Percentiles rank a stretch among this genome's conserved stretches.
Conservation (phyloP, 306 rosid species). For the Fagus crenata region DNA sequence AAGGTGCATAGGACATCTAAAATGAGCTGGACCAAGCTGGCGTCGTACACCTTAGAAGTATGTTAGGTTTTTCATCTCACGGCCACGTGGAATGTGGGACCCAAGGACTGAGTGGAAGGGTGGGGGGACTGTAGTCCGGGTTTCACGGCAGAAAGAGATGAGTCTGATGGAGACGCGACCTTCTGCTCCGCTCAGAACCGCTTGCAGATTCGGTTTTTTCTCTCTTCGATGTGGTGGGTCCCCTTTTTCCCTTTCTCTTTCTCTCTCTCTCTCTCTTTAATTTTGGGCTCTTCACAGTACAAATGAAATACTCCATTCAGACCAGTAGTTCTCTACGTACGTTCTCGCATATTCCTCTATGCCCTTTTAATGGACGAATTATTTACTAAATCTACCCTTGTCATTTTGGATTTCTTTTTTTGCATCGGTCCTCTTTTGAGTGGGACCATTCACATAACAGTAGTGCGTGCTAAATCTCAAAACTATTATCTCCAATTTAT, state of each 20-base stretch:
- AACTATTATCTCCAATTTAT: too few species aligned
- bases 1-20: background rate
- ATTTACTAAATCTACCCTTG: background rate
- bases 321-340: background rate
- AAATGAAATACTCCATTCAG: background rate
- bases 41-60: background rate
- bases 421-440: too few species aligned
- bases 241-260: background rate
- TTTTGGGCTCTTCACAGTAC: background rate
- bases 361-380: background rate
- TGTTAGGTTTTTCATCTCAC: background rate
- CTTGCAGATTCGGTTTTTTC: constrained; percentile 17
- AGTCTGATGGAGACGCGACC: constrained; percentile 43
- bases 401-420: background rate
- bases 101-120: background rate
- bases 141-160: constrained; percentile 54
- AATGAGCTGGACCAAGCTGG: background rate
- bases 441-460: too few species aligned
- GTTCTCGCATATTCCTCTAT: background rate
- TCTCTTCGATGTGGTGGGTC: background rate
- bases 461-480: too few species aligned
- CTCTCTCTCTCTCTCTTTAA: background rate
- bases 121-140: constrained; percentile 46
- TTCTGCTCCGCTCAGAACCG: constrained; percentile 23
- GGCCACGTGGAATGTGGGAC: constrained; percentile 7